A percentile compares a stretch with the other conserved stretches of the same genome.
Evolutionary conservation across 495 filamentous ascomycete species (phyloP).

Genomic region (Annulohypoxylon maeteangense): DNA sequence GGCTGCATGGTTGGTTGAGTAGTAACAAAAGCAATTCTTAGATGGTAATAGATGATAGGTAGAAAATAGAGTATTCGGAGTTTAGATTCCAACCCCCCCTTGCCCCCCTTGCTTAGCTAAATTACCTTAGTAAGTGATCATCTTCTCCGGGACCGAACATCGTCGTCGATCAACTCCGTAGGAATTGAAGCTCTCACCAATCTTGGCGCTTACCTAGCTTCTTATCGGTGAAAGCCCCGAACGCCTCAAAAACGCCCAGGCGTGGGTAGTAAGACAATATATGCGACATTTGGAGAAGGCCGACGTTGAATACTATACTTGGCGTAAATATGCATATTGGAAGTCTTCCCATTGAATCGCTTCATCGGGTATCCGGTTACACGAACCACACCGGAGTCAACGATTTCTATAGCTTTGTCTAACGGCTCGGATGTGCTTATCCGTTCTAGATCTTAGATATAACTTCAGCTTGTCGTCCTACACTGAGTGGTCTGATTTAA

Average conservation of each 20-base stretch:
- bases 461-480: too few species aligned
- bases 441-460: not conserved
- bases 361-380: not conserved
- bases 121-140: not conserved
- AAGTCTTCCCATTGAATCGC: not conserved
- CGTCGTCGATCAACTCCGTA: slow-evolving; percentile 1
- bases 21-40: not conserved
- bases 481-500: not conserved
- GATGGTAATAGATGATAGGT: not conserved
- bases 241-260: not conserved
- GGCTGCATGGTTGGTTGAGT: not conserved
- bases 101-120: not conserved
- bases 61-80: not conserved
- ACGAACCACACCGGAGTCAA: not conserved
- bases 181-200: slow-evolving; percentile 3
- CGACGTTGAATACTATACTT: not conserved
- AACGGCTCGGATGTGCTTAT: not conserved
- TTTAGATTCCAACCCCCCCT: not conserved
- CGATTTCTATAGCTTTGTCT: not conserved
- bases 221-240: not conserved
- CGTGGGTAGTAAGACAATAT: not conserved
- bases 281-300: slow-evolving; percentile 1
- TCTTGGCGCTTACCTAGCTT: not conserved
- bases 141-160: not conserved
- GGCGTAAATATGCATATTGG: not conserved